A percentile compares a stretch with the other conserved stretches of the same genome.
Evolutionary conservation across 1,139 yeast genomes (phyloP).

Genomic region (Kodamaea sp.): DNA sequence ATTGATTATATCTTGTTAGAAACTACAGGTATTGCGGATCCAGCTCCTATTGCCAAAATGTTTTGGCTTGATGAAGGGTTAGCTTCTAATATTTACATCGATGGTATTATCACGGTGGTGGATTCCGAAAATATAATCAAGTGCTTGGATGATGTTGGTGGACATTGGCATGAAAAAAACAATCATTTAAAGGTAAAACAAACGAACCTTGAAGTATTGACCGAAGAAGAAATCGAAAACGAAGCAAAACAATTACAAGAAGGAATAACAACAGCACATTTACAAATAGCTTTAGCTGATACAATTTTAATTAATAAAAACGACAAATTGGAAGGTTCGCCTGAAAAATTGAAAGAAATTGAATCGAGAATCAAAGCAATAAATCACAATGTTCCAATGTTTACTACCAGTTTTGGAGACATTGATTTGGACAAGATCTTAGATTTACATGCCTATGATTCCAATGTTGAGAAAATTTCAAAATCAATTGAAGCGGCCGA

Average conservation of each 20-base stretch:
- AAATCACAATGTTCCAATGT: conserved; percentile 65
- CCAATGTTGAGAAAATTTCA: conserved; percentile 29
- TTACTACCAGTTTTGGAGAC: conserved; percentile 69
- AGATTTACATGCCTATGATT: conserved; percentile 79
- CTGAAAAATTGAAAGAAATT: conserved; percentile 22
- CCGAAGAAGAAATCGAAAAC: conserved; percentile 32
- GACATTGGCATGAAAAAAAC: conserved; percentile 54
- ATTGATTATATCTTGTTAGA: conserved; percentile 89
- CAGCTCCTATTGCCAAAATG: conserved; percentile 94
- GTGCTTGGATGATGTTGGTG: conserved; percentile 69
- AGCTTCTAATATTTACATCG: conserved; percentile 78
- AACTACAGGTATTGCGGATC: conserved; percentile 98
- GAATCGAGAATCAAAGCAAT: conserved; percentile 47
- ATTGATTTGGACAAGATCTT: conserved; percentile 57
- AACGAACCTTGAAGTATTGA: conserved; percentile 20
- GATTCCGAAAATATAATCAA: conserved; percentile 68
- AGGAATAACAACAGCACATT: conserved; percentile 77
- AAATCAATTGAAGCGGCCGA: conserved; percentile 15
- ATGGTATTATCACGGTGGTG: conserved; percentile 89
- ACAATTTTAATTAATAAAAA: conserved; percentile 71
- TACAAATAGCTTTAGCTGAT: conserved; percentile 90
- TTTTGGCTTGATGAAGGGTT: conserved; percentile 95
- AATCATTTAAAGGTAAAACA: conserved; percentile 26
- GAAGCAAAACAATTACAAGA: conserved; percentile 31
- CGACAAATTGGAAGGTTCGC: conserved; percentile 40